Percentiles rank a stretch among this genome's conserved stretches.
Evolutionary conservation across 2,329 filamentous ascomycete genomes (phyloP).

Genomic region (Trichoderma sp.): DNA sequence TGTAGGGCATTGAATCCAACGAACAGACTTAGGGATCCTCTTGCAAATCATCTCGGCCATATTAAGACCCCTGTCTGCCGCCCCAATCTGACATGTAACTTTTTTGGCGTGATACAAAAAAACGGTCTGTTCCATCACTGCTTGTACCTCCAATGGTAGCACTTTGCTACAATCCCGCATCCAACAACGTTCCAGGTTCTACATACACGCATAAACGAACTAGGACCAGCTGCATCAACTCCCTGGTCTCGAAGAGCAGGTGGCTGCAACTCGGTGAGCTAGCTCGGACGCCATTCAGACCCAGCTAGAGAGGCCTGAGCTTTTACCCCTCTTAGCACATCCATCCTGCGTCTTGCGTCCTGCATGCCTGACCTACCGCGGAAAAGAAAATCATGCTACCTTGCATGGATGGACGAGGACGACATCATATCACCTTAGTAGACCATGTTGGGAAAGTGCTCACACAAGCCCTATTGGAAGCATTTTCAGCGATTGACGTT

Average conservation of each 20-base stretch:
- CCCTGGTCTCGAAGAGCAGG: not conserved
- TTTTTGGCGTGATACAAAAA: not conserved
- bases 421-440: not conserved
- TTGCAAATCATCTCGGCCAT: not conserved
- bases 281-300: not conserved
- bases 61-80: not conserved
- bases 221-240: not conserved
- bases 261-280: constrained; percentile 4
- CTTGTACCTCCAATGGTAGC: not conserved
- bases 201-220: not conserved
- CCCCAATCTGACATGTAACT: not conserved
- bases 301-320: not conserved
- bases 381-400: not conserved
- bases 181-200: not conserved
- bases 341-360: not conserved
- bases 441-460: not conserved
- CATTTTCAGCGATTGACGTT: not conserved
- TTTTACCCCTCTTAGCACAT: not conserved
- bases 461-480: not conserved
- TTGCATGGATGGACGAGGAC: not conserved
- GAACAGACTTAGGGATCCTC: not conserved
- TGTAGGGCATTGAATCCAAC: not conserved
- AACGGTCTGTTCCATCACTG: not conserved
- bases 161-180: not conserved
- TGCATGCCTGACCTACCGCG: not conserved